A percentile compares a stretch with the other conserved stretches of the same genome.
These are phyloP conservation scores for Globomyces pollinis-pini DNA, from an alignment of 192 early-diverging fungal genomes.

Conservation along the genomic window DNA sequence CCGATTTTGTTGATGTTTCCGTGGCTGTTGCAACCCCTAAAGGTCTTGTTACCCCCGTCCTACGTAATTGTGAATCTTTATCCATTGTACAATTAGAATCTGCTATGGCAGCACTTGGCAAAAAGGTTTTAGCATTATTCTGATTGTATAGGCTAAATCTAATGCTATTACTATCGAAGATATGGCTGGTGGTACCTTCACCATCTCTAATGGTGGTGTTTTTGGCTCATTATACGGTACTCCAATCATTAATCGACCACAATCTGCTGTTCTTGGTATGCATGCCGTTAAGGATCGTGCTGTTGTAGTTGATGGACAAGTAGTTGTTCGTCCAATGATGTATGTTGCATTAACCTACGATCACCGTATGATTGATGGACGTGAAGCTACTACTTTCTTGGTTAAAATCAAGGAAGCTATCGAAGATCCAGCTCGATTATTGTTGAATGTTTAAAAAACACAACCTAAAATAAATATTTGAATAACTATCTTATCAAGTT, in stretches of 20 bases:
- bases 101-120: conserved; percentile 78
- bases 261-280: conserved; percentile 97
- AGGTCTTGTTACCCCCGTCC: conserved; percentile 94
- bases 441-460: conserved; percentile 85
- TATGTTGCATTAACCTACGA: conserved; percentile 98
- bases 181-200: conserved; percentile 97
- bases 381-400: conserved; percentile 97
- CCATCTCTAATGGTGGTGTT: conserved; percentile 98
- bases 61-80: conserved; percentile 85
- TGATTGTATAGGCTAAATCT: conserved; percentile 80
- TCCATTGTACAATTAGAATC: conserved; percentile 86
- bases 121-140: conserved; percentile 49
- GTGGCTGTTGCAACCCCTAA: conserved; percentile 98
- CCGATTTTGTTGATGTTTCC: conserved; percentile 89
- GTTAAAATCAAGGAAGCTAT: conserved; percentile 94
- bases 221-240: conserved; percentile 97
- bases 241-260: conserved; percentile 97
- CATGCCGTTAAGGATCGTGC: conserved; percentile 96
- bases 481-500: too few species aligned
- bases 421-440: conserved; percentile 89
- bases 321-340: conserved; percentile 62
- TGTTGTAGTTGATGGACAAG: conserved; percentile 86
- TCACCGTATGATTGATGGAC: conserved; percentile 96
- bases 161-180: conserved; percentile 97
- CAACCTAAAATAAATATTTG: too few species aligned